These are phyloP conservation scores for Exophiala alcalophila DNA, from an alignment of 2,329 filamentous ascomycete genomes.

Conservation along the genomic window DNA sequence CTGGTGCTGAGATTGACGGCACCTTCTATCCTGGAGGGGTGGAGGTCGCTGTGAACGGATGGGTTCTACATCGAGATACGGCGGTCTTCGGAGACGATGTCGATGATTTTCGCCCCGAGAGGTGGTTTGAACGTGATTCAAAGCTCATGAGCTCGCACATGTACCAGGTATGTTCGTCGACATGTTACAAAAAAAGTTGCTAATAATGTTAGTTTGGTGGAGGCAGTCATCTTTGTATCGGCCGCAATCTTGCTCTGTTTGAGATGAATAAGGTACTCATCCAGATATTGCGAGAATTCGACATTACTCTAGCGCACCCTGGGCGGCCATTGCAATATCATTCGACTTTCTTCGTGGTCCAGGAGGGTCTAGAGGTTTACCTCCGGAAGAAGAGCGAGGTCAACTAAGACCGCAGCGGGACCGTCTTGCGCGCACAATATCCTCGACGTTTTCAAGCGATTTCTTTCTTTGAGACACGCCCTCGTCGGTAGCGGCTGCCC, in stretches of 20 bases:
- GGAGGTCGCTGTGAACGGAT: slow-evolving; percentile 33
- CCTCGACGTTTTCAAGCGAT: no score
- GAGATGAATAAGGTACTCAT: slow-evolving; percentile 61
- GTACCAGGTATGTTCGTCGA: slow-evolving; percentile 47
- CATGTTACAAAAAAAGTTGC: no score
- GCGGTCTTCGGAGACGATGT: slow-evolving; percentile 42
- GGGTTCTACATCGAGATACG: slow-evolving; percentile 44
- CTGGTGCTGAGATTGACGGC: slow-evolving; percentile 25
- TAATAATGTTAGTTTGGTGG: slow-evolving; percentile 57
- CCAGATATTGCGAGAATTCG: slow-evolving; percentile 53
- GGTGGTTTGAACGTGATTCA: slow-evolving; percentile 42
- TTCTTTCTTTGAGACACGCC: no score
- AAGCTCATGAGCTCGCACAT: slow-evolving; percentile 54
- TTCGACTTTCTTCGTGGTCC: slow-evolving; percentile 60
- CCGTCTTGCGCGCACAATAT: no score
- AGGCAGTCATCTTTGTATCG: slow-evolving; percentile 56
- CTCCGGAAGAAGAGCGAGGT: slow-evolving; percentile 31
- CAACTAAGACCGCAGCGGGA: no score
- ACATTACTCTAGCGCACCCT: slow-evolving; percentile 52
- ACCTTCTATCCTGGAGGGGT: slow-evolving; percentile 24
- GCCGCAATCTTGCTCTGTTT: slow-evolving; percentile 53
- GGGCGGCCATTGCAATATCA: slow-evolving; percentile 51
- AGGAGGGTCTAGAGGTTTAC: slow-evolving; percentile 54
- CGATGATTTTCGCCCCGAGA: slow-evolving; percentile 43
- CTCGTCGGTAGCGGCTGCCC: no score